Base-by-base conservation (phyloP, 169 alveolate genomes). In the Besnoitia besnoiti region DNA sequence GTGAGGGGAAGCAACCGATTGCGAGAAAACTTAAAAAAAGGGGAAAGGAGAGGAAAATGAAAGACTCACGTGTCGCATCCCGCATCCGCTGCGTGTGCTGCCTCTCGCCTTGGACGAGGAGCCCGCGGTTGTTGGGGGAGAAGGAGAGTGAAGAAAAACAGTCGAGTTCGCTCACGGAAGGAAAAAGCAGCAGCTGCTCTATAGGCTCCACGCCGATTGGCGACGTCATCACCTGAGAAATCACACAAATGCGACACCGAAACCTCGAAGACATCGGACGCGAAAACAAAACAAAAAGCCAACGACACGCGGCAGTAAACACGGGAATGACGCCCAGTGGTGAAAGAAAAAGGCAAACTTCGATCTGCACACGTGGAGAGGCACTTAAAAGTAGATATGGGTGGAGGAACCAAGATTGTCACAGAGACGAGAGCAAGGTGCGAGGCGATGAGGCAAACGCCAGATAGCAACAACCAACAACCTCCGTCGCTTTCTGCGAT, bases 21-120 rank as follows among this genome's bases (percentile, higher is more conserved):
- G 33, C 12, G 39, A 30, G 77, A 33, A 33, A 7, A 33, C 4
- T 8, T 5, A 33, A 33, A 21, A 21, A 10, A 21, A 30, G 77
- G 33, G 77, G 33, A 27, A 27, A 62, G 12, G 77, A 24, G 16
- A n/a, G 47, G 42, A 37, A 37, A 37, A 4, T 5, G 47, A 21
- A 75, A 37, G 50, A 4, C 82, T 39, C 37, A 89, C 89, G 89
- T 4, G 93, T 76, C 5, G 93, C 93, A 21, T 62, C 92, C 16
- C 92, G 85, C 62, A 44, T 40, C 35, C 92, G 59, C 59, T 40
- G 88, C 30, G 88, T 61, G 76, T 73, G 87, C 50, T 89, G 92
- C 30, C 87, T 39, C 67, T 89, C 92, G 33, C 92, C 92, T n/a
- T 33, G 30, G 19, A 89, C 87, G 33, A 67, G 73, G 42, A 89